phyloP scores from a whole-genome alignment of 306 rosid genomes.

The Gastrolobium villosum region DNA sequence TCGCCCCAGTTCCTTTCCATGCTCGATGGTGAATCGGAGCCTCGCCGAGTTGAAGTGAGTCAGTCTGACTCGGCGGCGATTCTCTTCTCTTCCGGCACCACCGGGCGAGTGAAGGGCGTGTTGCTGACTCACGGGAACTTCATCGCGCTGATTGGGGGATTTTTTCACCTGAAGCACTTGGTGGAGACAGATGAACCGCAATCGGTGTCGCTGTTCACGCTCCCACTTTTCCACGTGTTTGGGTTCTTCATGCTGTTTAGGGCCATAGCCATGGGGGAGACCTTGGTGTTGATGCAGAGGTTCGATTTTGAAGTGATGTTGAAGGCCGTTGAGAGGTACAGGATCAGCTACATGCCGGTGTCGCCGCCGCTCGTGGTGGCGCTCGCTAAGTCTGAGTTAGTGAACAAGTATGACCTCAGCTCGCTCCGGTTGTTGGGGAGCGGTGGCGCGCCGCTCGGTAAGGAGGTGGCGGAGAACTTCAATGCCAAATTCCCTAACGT shows the following conservation, averaged over 20 bases:
- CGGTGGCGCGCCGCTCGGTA: slow-evolving; percentile 90
- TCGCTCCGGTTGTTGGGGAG: slow-evolving; percentile 62
- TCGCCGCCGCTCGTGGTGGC: slow-evolving; percentile 88
- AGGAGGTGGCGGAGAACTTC: slow-evolving; percentile 65
- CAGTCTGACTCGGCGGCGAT: slow-evolving; percentile 80
- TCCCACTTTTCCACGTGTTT: slow-evolving; percentile 82
- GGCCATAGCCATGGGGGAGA: slow-evolving; percentile 63
- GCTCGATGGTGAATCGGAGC: slow-evolving; percentile 39
- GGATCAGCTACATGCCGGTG: slow-evolving; percentile 69
- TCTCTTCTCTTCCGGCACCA: slow-evolving; percentile 89
- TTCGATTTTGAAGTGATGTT: slow-evolving; percentile 76
- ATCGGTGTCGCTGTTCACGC: slow-evolving; percentile 54
- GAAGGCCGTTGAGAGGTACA: slow-evolving; percentile 70
- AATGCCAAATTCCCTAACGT: slow-evolving; percentile 61
- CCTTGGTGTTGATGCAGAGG: slow-evolving; percentile 75
- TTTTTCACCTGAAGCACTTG: slow-evolving; percentile 15
- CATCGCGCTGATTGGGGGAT: slow-evolving; percentile 60
- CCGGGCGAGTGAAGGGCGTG: slow-evolving; percentile 90
- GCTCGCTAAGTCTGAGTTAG: slow-evolving; percentile 72
- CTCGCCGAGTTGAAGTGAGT: slow-evolving; percentile 29
- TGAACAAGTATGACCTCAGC: slow-evolving; percentile 66
- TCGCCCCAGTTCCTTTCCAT: slow-evolving; percentile 74
- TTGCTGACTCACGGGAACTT: slow-evolving; percentile 69
- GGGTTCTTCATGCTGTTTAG: slow-evolving; percentile 73
- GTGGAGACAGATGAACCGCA: slow-evolving; percentile 20